Evolutionary conservation across 768 basidiomycete genomes (phyloP).

Genomic region (Lactarius sanguifluus): DNA sequence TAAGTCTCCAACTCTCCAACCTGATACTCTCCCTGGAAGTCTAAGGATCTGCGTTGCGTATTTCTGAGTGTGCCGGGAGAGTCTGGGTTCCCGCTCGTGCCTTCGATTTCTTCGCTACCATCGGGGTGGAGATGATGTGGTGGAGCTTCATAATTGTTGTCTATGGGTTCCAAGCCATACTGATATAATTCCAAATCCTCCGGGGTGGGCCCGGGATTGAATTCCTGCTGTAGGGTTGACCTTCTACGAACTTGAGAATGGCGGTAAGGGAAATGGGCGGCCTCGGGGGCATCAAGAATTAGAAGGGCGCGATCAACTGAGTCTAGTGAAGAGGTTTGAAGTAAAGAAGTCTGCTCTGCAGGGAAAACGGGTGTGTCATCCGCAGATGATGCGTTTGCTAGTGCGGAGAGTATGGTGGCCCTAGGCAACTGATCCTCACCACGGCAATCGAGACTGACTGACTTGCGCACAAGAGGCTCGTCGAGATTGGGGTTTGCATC

Average conservation of each 20-base stretch:
- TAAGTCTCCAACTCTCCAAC: neutral
- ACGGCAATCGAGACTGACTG: neutral
- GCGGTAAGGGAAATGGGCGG: neutral
- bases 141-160: neutral
- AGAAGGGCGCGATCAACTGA: slow-evolving; percentile 15
- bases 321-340: slow-evolving; percentile 18
- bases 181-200: slow-evolving; percentile 11
- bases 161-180: slow-evolving; percentile 13
- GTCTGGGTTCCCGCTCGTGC: neutral
- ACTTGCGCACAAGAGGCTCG: neutral
- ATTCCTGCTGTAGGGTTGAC: slow-evolving; percentile 4
- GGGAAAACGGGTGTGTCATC: neutral
- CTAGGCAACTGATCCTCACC: neutral
- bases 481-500: neutral
- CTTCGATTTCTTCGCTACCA: neutral
- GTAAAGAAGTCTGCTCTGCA: neutral
- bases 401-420: neutral
- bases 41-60: neutral
- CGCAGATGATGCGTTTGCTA: neutral
- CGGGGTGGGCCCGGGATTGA: neutral
- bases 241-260: slow-evolving; percentile 17
- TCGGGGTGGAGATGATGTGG: neutral
- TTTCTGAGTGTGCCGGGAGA: neutral
- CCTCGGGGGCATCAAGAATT: slow-evolving; percentile 1
- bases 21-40: neutral